Conservation (phyloP, 2,329 filamentous ascomycete species). For the Verticillium klebahnii region DNA sequence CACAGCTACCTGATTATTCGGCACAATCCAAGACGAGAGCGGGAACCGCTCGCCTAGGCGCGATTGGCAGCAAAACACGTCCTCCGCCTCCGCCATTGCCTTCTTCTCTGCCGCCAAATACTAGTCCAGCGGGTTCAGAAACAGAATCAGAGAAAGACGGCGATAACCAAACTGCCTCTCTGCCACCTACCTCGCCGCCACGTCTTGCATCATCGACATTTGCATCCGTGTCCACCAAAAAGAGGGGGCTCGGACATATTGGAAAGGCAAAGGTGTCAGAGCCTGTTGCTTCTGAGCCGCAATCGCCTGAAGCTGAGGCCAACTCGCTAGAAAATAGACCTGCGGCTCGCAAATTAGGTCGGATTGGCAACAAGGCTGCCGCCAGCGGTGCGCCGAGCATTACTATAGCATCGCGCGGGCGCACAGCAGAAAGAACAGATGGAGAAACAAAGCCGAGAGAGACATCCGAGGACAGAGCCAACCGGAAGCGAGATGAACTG, state of each 20-base stretch:
- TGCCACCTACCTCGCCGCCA: constrained; percentile 6
- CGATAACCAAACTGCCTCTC: constrained; percentile 17
- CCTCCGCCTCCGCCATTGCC: constrained; percentile 18
- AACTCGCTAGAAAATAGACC: constrained; percentile 6
- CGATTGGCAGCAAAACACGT: constrained; percentile 28
- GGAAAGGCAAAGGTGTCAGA: constrained; percentile 19
- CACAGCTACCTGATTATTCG: not conserved
- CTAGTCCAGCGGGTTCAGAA: constrained; percentile 23
- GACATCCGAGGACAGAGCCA: constrained; percentile 40
- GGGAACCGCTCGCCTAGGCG: constrained; percentile 23
- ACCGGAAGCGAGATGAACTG: constrained; percentile 46
- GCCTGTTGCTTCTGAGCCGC: constrained; percentile 5
- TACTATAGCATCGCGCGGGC: constrained; percentile 11
- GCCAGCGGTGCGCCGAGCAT: constrained; percentile 1
- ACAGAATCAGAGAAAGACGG: constrained; percentile 36
- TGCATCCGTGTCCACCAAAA: constrained; percentile 13
- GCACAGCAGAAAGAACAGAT: constrained; percentile 12
- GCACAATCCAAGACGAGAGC: constrained; percentile 11
- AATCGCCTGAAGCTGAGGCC: constrained; percentile 5
- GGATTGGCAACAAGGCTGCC: constrained; percentile 26
- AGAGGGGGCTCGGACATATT: constrained; percentile 35
- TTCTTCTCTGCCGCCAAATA: constrained; percentile 8
- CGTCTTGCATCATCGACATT: constrained; percentile 14
- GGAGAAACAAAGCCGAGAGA: constrained; percentile 28
- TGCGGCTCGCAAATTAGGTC: constrained; percentile 22